These are phyloP conservation scores for Fusarium agapanthi DNA, from an alignment of 2,329 filamentous ascomycete species.

Conservation along the genomic window DNA sequence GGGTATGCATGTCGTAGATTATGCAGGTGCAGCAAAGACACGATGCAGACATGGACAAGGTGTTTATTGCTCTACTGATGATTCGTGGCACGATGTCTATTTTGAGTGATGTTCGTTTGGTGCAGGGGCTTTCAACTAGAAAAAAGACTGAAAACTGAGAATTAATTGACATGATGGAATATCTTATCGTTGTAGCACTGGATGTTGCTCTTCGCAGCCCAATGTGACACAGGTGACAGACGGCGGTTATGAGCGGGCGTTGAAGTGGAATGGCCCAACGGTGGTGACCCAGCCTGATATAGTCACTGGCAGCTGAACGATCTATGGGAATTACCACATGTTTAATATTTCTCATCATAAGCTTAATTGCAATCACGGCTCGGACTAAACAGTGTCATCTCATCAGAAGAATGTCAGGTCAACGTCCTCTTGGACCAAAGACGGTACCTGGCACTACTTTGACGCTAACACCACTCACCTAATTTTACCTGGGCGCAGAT, in stretches of 20 bases:
- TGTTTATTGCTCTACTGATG: background rate
- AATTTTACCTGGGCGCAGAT: fast-evolving
- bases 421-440: fast-evolving
- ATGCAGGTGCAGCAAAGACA: slow-evolving; percentile 1
- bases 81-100: background rate
- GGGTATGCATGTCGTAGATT: slow-evolving; percentile 4
- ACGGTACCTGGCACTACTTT: background rate
- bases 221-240: background rate
- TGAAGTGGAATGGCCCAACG: background rate
- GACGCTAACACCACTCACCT: fast-evolving
- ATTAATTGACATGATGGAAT: background rate
- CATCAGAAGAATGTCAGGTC: background rate
- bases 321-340: fast-evolving
- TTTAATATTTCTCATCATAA: fast-evolving
- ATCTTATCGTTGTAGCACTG: background rate
- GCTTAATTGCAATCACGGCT: fast-evolving
- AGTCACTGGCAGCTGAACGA: fast-evolving
- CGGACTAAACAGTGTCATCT: fast-evolving
- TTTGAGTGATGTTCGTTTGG: fast-evolving
- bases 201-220: background rate
- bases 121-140: no score
- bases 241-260: background rate
- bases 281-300: background rate
- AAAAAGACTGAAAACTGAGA: fast-evolving
- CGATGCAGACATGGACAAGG: background rate